These are phyloP conservation scores for Fusarium newnesense DNA, from an alignment of 2,329 filamentous ascomycete species.

Conservation along the genomic window DNA sequence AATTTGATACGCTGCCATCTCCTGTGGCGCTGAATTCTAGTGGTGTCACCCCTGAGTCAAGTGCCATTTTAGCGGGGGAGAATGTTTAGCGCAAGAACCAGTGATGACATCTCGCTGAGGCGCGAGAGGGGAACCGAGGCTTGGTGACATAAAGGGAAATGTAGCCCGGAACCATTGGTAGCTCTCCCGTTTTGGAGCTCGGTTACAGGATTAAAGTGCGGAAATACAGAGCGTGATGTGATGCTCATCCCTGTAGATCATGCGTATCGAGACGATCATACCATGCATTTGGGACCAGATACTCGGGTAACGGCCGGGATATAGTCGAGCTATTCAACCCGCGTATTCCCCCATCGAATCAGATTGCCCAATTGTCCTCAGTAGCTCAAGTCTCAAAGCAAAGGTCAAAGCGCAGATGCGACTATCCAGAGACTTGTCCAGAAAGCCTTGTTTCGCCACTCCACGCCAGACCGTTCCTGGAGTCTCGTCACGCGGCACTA, in stretches of 20 bases:
- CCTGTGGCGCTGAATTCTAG: neutral
- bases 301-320: neutral
- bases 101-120: neutral
- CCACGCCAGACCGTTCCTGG: slow-evolving; percentile 1
- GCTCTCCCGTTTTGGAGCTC: neutral
- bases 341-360: neutral
- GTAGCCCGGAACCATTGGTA: neutral
- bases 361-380: neutral
- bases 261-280: neutral
- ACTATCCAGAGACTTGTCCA: neutral
- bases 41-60: neutral
- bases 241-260: neutral
- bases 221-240: neutral
- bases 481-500: neutral
- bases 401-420: neutral
- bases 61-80: neutral
- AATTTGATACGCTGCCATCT: neutral
- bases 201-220: neutral
- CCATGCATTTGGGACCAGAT: neutral
- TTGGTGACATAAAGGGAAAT: neutral
- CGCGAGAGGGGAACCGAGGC: neutral
- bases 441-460: neutral
- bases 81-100: neutral
- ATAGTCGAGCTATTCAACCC: neutral
- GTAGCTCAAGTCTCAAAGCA: neutral